These are phyloP conservation scores for Candida glucosophila DNA, from an alignment of 1,139 yeast species.

Conservation along the genomic window DNA sequence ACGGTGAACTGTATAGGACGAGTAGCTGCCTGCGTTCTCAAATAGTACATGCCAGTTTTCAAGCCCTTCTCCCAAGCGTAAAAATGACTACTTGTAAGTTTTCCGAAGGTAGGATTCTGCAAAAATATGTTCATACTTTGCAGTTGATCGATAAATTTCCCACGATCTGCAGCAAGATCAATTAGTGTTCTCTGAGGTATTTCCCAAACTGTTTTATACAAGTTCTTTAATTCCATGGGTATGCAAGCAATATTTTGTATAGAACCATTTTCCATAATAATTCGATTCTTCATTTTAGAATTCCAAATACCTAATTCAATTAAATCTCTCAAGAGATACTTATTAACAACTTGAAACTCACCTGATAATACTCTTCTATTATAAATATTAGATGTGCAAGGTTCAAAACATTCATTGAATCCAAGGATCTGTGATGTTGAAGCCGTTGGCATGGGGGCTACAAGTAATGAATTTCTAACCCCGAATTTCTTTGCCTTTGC, in stretches of 20 bases:
- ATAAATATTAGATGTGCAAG: conserved; percentile 51
- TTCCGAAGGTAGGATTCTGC: conserved; percentile 49
- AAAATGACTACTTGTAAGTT: conserved; percentile 52
- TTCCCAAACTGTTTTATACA: conserved; percentile 58
- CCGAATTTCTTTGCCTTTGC: conserved; percentile 54
- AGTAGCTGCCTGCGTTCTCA: conserved; percentile 85
- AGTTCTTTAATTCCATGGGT: conserved; percentile 42
- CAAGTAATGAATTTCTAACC: conserved; percentile 69
- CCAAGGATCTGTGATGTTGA: conserved; percentile 89
- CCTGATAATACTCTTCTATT: conserved; percentile 55
- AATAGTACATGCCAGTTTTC: conserved; percentile 57
- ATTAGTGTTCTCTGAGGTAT: conserved; percentile 47
- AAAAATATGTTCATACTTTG: conserved; percentile 52
- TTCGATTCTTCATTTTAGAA: conserved; percentile 42
- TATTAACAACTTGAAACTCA: conserved; percentile 54
- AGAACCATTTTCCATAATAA: conserved; percentile 47
- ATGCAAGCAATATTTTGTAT: conserved; percentile 42
- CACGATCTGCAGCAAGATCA: conserved; percentile 57
- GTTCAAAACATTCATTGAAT: conserved; percentile 86
- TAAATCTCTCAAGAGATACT: conserved; percentile 45
- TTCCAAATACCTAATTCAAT: conserved; percentile 51
- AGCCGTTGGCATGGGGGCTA: conserved; percentile 95
- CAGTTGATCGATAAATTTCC: conserved; percentile 51
- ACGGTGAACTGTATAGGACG: conserved; percentile 91
- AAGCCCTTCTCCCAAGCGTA: conserved; percentile 58